Base-by-base conservation (phyloP, 768 basidiomycete species). In the Lactarius deliciosus region DNA sequence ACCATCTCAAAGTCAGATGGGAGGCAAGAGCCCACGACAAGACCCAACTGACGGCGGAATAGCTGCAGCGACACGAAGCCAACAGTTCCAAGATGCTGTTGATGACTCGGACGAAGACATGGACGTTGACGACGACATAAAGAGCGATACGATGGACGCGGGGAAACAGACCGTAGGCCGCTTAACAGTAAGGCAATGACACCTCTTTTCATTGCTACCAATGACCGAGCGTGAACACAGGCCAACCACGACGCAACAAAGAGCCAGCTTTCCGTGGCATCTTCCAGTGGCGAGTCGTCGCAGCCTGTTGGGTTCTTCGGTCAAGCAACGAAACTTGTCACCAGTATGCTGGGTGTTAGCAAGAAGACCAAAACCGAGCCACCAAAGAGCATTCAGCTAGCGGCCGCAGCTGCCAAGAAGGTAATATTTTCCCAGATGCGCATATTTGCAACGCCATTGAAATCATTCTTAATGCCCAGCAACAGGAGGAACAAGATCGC, bases 401-500 rank as follows among this genome's bases (percentile, higher is more conserved):
- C 94, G 18, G 90, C 92, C 0, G 84, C 84, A 20, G 91, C 86
- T 2, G 93, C 92, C 3, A 96, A 93, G 80, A 96, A 90, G 88
- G 95, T 94, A 20, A n/a, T 80, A 72, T 11, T 11, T 34, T 40
- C 16, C 36, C 55, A 55, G 20, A 45, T 61, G 22, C 60, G 64
- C 70, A 0, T 57, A 5, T 30, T 56, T 40, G 34, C 40, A 28
- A n/a, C 53, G 56, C 2, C 36, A 47, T 45, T 68, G 28, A n/a
- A n/a, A 63, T 30, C 38, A 60, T 60, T 36, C 13, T 38, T 38
- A 55, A 6, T 55, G 47, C 60, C 30, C 72, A 97, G 96, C 92
- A 96, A 82, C 91, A 96, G 80, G 92, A 91, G 70, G 91, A 92
- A 73, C 82, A 84, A 40, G 93, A 92, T 69, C 92, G 89, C 77